Evolutionary conservation across 768 basidiomycete genomes (phyloP), one percentile per base, ranked within the genome.

Genomic region (Clitopilus passeckerianus): DNA sequence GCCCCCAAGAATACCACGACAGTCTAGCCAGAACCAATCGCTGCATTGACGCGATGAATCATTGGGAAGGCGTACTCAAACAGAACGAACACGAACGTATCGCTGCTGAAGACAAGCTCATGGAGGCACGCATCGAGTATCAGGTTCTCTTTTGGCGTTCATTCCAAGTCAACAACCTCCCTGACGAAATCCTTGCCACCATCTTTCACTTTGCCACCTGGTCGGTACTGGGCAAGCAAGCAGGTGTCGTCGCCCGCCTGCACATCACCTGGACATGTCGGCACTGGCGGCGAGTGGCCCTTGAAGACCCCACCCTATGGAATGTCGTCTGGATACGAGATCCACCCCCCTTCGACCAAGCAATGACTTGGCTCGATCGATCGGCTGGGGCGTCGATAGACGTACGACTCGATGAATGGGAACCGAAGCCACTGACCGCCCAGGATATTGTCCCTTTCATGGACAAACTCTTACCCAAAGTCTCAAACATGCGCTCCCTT

Each of bases 251-350:
- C 8, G 66, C 61, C 58, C 84, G 86, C 54, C 66, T 85, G 34
- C 67, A 65, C 54, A 66, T 90, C 59, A 85, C 86, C 8, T 84
- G 81, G 78, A 80, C 84, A 18, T 90, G 86, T 65, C 74, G 70
- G 57, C 71, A 71, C 41, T 86, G 86, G 86, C 77, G 86, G 56
- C 69, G 68, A 33, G 67, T 80, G 16, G 79, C 80, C 56, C 68
- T 81, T 34, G 68, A 68, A 20, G 82, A 87, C 63, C 64, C 76
- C 0, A 82, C 79, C 16, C 61, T 87, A 30, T 88, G 86, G 86
- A 87, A 80, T 64, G 81, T 83, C 16, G 77, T 91, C 58, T 86
- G 81, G 81, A 86, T 89, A 67, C 76, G 77, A 54, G 84, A 86
- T 43, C 58, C 64, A 14, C 75, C 81, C 53, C 74, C 79, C 14